phyloP scores from a whole-genome alignment of 805 yeast genomes.

The Metschnikowia hibisci region DNA sequence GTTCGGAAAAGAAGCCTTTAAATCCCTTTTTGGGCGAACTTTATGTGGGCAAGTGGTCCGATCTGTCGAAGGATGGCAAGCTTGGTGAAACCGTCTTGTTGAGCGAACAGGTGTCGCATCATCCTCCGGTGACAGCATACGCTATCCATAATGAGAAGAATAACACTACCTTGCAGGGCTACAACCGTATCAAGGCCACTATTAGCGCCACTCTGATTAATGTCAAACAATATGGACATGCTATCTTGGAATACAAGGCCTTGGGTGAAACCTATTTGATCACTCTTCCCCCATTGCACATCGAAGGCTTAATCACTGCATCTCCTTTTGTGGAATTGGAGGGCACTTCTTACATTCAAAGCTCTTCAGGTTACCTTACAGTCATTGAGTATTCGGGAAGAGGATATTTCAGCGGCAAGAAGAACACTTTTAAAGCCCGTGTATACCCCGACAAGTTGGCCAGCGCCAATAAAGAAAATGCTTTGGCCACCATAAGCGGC shows the following conservation, averaged over 20 bases:
- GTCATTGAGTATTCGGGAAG: slow-evolving; percentile 81
- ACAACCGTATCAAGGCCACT: slow-evolving; percentile 82
- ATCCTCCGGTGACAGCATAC: slow-evolving; percentile 97
- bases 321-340: slow-evolving; percentile 94
- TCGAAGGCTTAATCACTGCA: slow-evolving; percentile 88
- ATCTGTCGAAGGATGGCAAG: slow-evolving; percentile 41
- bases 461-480: slow-evolving; percentile 52
- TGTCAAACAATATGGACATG: slow-evolving; percentile 92
- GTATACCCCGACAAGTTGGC: slow-evolving; percentile 52
- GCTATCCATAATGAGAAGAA: slow-evolving; percentile 70
- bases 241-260: slow-evolving; percentile 61
- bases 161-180: slow-evolving; percentile 74
- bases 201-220: slow-evolving; percentile 74
- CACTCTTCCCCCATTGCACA: slow-evolving; percentile 92
- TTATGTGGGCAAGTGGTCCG: slow-evolving; percentile 85
- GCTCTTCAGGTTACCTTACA: slow-evolving; percentile 72
- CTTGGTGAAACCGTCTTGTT: slow-evolving; percentile 74
- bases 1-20: slow-evolving; percentile 95
- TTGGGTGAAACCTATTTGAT: slow-evolving; percentile 66
- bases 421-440: slow-evolving; percentile 86
- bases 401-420: slow-evolving; percentile 94
- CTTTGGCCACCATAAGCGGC: slow-evolving; percentile 77
- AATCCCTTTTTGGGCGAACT: slow-evolving; percentile 96
- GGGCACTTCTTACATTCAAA: slow-evolving; percentile 79
- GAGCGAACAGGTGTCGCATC: slow-evolving; percentile 94